Percentiles rank a stretch among this genome's conserved stretches.
Evolutionary conservation across 352 stramenopile genomes (phyloP).

Genomic region (Pilasporangium apinafurcum): DNA sequence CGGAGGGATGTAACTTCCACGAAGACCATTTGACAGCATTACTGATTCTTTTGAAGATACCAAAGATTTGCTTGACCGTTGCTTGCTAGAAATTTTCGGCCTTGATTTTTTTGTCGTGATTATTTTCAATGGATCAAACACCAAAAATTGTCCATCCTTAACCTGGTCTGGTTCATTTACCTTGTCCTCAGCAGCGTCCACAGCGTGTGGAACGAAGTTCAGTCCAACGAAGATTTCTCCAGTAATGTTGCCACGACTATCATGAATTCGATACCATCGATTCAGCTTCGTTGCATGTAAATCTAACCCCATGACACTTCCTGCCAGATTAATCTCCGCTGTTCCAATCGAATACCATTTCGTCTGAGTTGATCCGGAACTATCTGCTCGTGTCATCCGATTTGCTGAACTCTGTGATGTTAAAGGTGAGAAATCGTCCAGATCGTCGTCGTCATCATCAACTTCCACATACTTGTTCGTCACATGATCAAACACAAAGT

Average conservation of each 20-base stretch:
- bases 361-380: conserved; percentile 34
- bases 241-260: conserved; percentile 70
- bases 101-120: conserved; percentile 44
- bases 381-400: conserved; percentile 40
- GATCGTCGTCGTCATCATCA: conserved; percentile 55
- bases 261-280: conserved; percentile 80
- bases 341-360: conserved; percentile 77
- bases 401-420: conserved; percentile 8
- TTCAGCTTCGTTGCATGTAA: conserved; percentile 58
- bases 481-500: conserved; percentile 83
- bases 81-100: conserved; percentile 12
- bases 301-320: conserved; percentile 76
- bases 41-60: conserved; percentile 46
- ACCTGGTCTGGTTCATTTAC: conserved; percentile 65
- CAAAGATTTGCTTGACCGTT: conserved; percentile 1
- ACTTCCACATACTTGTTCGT: conserved; percentile 85
- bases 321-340: conserved; percentile 80
- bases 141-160: conserved; percentile 75
- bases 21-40: conserved; percentile 69
- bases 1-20: conserved; percentile 77
- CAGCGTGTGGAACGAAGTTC: conserved; percentile 60
- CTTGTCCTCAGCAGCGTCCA: conserved; percentile 17
- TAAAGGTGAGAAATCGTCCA: conserved; percentile 8
- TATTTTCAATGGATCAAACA: conserved; percentile 86
- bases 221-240: conserved; percentile 82